Conservation (phyloP, 208 protist genomes). For the Kentomonas sorsogonicus region DNA sequence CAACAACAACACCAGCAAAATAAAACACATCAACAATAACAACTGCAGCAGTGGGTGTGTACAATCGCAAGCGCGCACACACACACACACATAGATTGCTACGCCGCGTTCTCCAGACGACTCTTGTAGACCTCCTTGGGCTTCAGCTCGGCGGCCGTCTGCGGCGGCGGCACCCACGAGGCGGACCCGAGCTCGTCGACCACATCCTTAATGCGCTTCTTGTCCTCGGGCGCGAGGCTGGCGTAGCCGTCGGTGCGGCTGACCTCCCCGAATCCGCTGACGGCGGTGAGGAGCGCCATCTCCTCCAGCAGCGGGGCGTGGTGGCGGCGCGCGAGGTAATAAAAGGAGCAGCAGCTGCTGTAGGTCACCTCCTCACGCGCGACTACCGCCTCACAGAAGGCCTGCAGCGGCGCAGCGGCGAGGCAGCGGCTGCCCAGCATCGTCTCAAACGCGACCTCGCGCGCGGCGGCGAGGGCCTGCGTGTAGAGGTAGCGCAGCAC, state of each 20-base stretch:
- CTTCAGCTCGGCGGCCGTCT: constrained; percentile 43
- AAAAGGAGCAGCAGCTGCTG: constrained; percentile 65
- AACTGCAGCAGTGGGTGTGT: too few relatives aligned
- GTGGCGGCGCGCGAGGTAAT: constrained; percentile 61
- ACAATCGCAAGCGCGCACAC: too few relatives aligned
- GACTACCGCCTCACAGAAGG: constrained; percentile 68
- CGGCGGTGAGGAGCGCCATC: constrained; percentile 65
- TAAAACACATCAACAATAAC: not conserved
- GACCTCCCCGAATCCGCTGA: constrained; percentile 61
- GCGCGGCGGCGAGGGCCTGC: constrained; percentile 35
- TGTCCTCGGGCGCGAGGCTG: constrained; percentile 39
- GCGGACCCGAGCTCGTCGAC: constrained; percentile 51
- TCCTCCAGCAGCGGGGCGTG: constrained; percentile 67
- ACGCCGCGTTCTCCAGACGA: constrained; percentile 41
- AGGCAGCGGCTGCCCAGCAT: constrained; percentile 68
- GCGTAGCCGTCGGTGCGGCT: constrained; percentile 35
- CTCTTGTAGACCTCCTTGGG: constrained; percentile 36
- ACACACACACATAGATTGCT: too few relatives aligned
- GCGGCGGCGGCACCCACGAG: constrained; percentile 56
- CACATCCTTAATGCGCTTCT: constrained; percentile 50
- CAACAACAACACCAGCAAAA: constrained; percentile 5
- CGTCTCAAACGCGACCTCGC: constrained; percentile 48
- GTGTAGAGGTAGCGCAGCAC: constrained; percentile 77
- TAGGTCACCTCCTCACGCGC: constrained; percentile 80
- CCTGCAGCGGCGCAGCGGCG: constrained; percentile 47